Evolutionary conservation across 2,329 filamentous ascomycete genomes (phyloP).

Genomic region (Passalora sequoiae): DNA sequence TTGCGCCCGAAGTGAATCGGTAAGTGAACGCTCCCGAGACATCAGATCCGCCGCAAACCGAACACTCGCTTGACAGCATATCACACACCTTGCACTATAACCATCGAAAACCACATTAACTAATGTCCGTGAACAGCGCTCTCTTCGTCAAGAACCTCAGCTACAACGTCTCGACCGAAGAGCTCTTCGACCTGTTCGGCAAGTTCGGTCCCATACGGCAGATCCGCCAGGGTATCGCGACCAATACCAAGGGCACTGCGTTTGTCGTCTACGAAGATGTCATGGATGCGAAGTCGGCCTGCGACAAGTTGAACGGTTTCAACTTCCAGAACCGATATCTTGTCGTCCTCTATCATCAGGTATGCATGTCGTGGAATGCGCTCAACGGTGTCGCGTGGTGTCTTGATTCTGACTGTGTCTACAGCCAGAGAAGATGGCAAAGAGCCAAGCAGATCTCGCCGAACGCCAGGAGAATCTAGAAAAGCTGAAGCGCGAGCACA

Average conservation of each 20-base stretch:
- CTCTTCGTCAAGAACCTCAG: constrained; percentile 99
- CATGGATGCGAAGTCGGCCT: constrained; percentile 96
- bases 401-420: constrained; percentile 9
- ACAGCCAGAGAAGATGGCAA: constrained; percentile 69
- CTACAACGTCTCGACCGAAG: constrained; percentile 98
- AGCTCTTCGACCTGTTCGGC: constrained; percentile 97
- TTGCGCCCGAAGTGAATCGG: constrained; percentile 99
- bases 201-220: constrained; percentile 63
- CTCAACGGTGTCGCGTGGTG: background rate
- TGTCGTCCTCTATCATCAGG: constrained; percentile 70
- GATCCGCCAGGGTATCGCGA: constrained; percentile 96
- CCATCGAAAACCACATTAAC: constrained; percentile 12
- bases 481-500: constrained; percentile 94
- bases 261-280: constrained; percentile 99
- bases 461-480: constrained; percentile 95
- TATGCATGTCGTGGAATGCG: background rate
- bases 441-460: constrained; percentile 70
- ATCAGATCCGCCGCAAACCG: too few species aligned
- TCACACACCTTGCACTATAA: background rate
- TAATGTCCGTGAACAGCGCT: constrained; percentile 59
- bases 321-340: constrained; percentile 99
- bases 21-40: too few species aligned
- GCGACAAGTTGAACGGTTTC: constrained; percentile 99
- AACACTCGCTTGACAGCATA: too few species aligned
- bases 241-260: constrained; percentile 95